Percentiles rank a stretch among this genome's conserved stretches.
These are phyloP conservation scores for Pelargonium nanum DNA, from an alignment of 345 rosid species.

Conservation along the genomic window DNA sequence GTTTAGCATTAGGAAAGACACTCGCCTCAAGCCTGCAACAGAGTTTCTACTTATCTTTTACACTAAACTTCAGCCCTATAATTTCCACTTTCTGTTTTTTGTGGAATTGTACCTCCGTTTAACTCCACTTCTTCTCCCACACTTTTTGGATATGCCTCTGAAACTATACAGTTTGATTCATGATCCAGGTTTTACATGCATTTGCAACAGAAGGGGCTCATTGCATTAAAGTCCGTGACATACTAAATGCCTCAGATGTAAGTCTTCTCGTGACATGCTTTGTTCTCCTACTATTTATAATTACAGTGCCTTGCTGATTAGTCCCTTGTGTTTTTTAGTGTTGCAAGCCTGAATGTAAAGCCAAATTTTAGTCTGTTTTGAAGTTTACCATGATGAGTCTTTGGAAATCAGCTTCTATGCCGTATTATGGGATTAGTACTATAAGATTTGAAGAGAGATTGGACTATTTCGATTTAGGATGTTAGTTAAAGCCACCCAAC, in stretches of 20 bases:
- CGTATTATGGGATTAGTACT: too few relatives aligned
- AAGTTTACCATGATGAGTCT: too few relatives aligned
- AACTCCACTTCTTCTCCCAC: background rate
- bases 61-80: background rate
- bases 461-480: too few relatives aligned
- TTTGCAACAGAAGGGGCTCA: conserved; percentile 98
- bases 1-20: background rate
- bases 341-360: too few relatives aligned
- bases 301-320: background rate
- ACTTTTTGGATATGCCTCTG: background rate
- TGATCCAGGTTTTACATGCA: conserved; percentile 77
- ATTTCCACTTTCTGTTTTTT: too few relatives aligned
- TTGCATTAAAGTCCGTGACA: conserved; percentile 71
- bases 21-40: background rate
- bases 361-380: too few relatives aligned
- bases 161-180: background rate
- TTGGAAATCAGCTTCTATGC: too few relatives aligned
- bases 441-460: too few relatives aligned
- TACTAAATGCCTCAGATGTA: conserved; percentile 86
- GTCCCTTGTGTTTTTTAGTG: too few relatives aligned
- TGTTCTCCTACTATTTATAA: background rate
- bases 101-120: background rate
- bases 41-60: background rate
- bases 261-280: conserved; percentile 26
- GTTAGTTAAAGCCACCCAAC: too few relatives aligned